Base-by-base conservation (phyloP, 2,329 filamentous ascomycete genomes). In the Penicillium brevicompactum region DNA sequence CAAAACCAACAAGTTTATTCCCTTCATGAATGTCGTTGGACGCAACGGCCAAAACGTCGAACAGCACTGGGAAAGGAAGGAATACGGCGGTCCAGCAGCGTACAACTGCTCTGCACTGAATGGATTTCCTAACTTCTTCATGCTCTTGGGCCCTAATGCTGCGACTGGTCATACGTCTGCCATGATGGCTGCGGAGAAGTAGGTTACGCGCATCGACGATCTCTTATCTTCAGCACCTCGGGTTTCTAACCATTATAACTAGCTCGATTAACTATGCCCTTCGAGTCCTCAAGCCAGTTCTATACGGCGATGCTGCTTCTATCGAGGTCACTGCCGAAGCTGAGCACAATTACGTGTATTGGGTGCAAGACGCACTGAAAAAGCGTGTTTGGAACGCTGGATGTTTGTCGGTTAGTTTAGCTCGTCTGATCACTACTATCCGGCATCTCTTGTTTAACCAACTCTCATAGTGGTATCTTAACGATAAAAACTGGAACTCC, bases 181-280 rank as follows among this genome's bases (percentile, higher is more conserved):
- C 4, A 75, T 87, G 53, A 78, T 87, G 67, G 82, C 84, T 0
- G 74, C 77, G 13, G 85, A 88, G 60, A 87, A 87, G 63, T 68
- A 53, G 38, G 56, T 10, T 31, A 31, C 30, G 30, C 30, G 6
- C 30, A 31, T 31, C 30, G 30, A 31, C 30, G 6, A 31, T 47
- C 24, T 13, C 31, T 24, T 24, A 11, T 24, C 18, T 14, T 11
- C 18, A 1, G 11, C 18, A 21, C 21, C n/a, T 24, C 16, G 9
- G 18, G 10, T 24, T 22, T 43, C 42, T 32, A 30, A 32, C 22
- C 18, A 18, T 16, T 14, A 47, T 13, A 7, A 31, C 49, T 37
- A 68, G 65, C 68, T 80, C 80, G 64, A 73, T 86, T 55, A 83
- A 85, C 60, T 86, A 82, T 65, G 78, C 81, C 0, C 69, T 88